A percentile compares a stretch with the other conserved stretches of the same genome.
Evolutionary conservation across 1,139 yeast species (phyloP).

Genomic region (Ashbya aceris): DNA sequence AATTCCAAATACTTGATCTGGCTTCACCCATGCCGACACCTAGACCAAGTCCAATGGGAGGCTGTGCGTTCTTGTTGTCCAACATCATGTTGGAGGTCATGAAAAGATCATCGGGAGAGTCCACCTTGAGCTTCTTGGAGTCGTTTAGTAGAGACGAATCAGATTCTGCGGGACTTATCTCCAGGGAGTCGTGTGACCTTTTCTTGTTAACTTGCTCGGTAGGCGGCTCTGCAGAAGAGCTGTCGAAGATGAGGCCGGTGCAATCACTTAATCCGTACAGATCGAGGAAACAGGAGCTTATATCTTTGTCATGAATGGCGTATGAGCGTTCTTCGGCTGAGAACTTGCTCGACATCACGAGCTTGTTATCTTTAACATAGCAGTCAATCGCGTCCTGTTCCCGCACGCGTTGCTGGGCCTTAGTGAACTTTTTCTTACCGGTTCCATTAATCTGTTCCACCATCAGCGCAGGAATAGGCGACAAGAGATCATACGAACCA

Average conservation of each 20-base stretch:
- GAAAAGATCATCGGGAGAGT: conserved; percentile 29
- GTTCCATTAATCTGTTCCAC: conserved; percentile 26
- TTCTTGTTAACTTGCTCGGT: conserved; percentile 14
- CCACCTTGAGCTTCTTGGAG: conserved; percentile 28
- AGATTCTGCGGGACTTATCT: conserved; percentile 24
- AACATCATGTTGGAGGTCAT: conserved; percentile 10
- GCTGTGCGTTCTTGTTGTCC: conserved; percentile 2
- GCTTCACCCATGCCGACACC: conserved; percentile 9
- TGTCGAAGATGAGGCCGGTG: conserved; percentile 10
- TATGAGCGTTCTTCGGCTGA: conserved; percentile 12
- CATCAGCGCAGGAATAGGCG: conserved; percentile 20
- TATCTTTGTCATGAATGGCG: conserved; percentile 12
- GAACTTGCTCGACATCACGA: conserved; percentile 25
- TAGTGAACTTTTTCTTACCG: conserved; percentile 27
- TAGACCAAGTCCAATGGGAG: conserved; percentile 3
- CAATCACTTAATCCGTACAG: conserved; percentile 14
- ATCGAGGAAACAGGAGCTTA: conserved; percentile 16
- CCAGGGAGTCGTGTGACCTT: conserved; percentile 22
- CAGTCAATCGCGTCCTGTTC: conserved; percentile 26
- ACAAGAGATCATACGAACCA: conserved; percentile 21
- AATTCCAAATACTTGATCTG: conserved; percentile 24
- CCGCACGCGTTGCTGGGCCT: conserved; percentile 31
- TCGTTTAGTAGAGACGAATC: conserved; percentile 24
- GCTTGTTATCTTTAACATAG: conserved; percentile 19
- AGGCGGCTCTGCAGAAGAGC: conserved; percentile 5